A percentile compares a stretch with the other conserved stretches of the same genome.
phyloP scores from a whole-genome alignment of 2,329 filamentous ascomycete species.

The Ustilaginoidea virens region DNA sequence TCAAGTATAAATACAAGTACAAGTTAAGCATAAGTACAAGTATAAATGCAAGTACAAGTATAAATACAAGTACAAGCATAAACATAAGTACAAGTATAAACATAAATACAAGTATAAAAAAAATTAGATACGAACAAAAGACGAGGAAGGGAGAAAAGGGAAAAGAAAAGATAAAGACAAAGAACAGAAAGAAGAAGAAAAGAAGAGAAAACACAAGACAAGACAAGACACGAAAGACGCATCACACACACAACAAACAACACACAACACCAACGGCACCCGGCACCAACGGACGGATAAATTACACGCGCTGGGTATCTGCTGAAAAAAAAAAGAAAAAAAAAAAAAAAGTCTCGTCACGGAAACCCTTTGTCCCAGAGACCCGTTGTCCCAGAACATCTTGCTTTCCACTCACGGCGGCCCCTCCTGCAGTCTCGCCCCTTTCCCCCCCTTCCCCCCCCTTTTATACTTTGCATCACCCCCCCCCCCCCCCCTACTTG shows the following conservation, averaged over 20 bases:
- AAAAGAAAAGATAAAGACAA: slow-evolving; percentile 1
- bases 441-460: slow-evolving; percentile 2
- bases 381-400: no score
- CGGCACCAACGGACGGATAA: no score
- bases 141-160: neutral
- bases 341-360: slow-evolving; percentile 10
- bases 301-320: slow-evolving; percentile 4
- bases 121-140: slow-evolving; percentile 2
- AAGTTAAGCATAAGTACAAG: no score
- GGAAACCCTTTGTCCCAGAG: no score
- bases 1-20: no score
- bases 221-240: slow-evolving; percentile 1
- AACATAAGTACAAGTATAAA: no score
- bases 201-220: neutral
- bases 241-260: no score
- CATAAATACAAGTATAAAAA: slow-evolving; percentile 3
- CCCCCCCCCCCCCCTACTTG: slow-evolving; percentile 13
- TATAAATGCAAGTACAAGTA: no score
- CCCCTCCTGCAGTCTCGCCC: no score
- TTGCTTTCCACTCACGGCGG: no score
- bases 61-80: no score
- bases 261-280: no score
- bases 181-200: neutral
- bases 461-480: neutral
- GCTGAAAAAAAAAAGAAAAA: slow-evolving; percentile 6